Base-by-base conservation (phyloP, 176 grass and related monocot genomes). In the Elaeis guineensis region DNA sequence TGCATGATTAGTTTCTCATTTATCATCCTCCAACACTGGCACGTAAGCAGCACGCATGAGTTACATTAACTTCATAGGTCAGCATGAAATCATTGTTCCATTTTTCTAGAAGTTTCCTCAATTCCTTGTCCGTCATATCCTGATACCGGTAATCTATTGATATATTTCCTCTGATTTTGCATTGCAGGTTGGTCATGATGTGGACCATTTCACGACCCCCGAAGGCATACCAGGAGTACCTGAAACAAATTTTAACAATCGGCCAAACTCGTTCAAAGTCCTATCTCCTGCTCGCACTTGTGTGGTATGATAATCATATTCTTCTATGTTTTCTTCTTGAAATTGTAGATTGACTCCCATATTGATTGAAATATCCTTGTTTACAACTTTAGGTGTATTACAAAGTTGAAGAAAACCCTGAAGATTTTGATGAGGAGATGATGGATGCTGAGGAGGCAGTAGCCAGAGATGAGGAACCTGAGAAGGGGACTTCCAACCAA, bases 171-270 rank as follows among this genome's bases (percentile, higher is more conserved):
- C 5, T 16, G 15, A 56, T 39, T 55, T 53, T 55, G 53, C 28
- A 53, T 70, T 24, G 28, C 69, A 97, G 92, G 84, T 91, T 67
- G 78, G 78, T 18, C 87, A 97, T 25, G 78, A 89, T 21, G 76
- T 62, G 16, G 78, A 97, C 59, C 93, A 97, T 89, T 97, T 92
- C 70, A 92, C 93, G 1, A 69, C 67, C 18, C 81, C 93, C 73
- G 93, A 97, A 79, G 93, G 87, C 69, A 53, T 83, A 44, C 93
- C 87, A n/a, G 93, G 93, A 59, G 77, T 66, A 25, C 84, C 87
- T 6, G 93, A 97, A 74, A 92, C 87, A 32, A 97, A 97, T 67
- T 97, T 97, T 48, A 89, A 97, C 70, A 97, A 83, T 59, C 93
- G 93, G 55, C 93, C 93, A 17, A 92, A 97, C 76, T 97, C 93